phyloP scores from a whole-genome alignment of 768 basidiomycete genomes.

The Pleurotus ostreatus region DNA sequence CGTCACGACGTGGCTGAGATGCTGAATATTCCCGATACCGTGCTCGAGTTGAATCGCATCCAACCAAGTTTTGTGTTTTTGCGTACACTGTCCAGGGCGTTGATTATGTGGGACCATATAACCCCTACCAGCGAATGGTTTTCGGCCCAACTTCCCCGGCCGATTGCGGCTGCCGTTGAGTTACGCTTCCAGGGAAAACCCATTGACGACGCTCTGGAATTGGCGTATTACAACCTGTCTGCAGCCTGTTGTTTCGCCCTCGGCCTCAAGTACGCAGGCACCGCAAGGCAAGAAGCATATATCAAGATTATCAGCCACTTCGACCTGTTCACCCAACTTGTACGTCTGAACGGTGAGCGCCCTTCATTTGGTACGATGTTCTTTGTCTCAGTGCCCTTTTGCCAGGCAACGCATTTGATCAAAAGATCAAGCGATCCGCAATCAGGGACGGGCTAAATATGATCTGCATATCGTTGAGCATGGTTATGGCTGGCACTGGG shows the following conservation, averaged over 20 bases:
- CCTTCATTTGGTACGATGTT: constrained; percentile 3
- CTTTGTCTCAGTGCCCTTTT: constrained; percentile 6
- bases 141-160: constrained; percentile 59
- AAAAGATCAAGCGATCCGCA: constrained; percentile 83
- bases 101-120: constrained; percentile 88
- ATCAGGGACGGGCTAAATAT: constrained; percentile 85
- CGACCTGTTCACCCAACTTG: constrained; percentile 71
- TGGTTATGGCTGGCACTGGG: constrained; percentile 98
- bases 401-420: constrained; percentile 76
- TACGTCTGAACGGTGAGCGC: constrained; percentile 61
- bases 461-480: constrained; percentile 79
- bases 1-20: constrained; percentile 85
- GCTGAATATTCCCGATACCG: constrained; percentile 77
- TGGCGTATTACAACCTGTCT: constrained; percentile 89
- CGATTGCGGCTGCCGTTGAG: constrained; percentile 61
- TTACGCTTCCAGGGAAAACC: constrained; percentile 42
- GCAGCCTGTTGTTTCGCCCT: constrained; percentile 91
- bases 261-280: constrained; percentile 91
- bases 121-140: constrained; percentile 74
- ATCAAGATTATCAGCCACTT: constrained; percentile 76
- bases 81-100: constrained; percentile 67
- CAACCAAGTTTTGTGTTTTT: constrained; percentile 86
- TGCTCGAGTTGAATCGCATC: constrained; percentile 75
- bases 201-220: constrained; percentile 70
- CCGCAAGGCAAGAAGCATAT: constrained; percentile 88